A percentile compares a stretch with the other conserved stretches of the same genome.
These are phyloP conservation scores for Metschnikowia koreensis DNA, from an alignment of 805 yeast species.

Conservation along the genomic window DNA sequence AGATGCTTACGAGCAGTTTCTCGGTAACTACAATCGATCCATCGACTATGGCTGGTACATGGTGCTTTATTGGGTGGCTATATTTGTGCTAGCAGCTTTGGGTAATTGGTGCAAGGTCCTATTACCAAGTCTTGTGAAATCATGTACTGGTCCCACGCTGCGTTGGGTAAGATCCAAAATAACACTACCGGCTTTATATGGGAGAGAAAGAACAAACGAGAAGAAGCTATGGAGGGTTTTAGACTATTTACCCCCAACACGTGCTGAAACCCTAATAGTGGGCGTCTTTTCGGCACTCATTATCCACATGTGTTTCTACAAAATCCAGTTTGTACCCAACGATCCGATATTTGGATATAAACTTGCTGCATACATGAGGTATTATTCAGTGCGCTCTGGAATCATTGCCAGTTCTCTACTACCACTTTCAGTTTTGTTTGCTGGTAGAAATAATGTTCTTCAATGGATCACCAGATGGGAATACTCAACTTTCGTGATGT, in stretches of 20 bases:
- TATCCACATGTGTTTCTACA: background rate
- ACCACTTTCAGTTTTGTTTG: constrained; percentile 17
- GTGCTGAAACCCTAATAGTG: constrained; percentile 15
- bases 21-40: constrained; percentile 44
- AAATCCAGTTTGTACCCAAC: constrained; percentile 13
- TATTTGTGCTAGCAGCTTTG: constrained; percentile 24
- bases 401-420: constrained; percentile 18
- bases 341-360: constrained; percentile 21
- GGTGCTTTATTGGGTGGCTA: constrained; percentile 31
- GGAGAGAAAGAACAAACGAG: constrained; percentile 28
- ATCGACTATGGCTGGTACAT: constrained; percentile 32
- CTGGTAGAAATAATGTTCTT: constrained; percentile 23
- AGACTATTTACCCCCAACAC: constrained; percentile 27
- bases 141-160: constrained; percentile 27
- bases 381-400: constrained; percentile 32
- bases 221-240: constrained; percentile 21
- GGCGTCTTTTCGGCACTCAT: constrained; percentile 7
- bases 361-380: constrained; percentile 33
- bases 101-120: constrained; percentile 35
- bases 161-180: constrained; percentile 34
- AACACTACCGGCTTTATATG: constrained; percentile 40
- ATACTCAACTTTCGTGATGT: constrained; percentile 50
- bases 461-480: constrained; percentile 40
- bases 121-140: constrained; percentile 21
- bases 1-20: constrained; percentile 34